Evolutionary conservation across 2,329 filamentous ascomycete species (phyloP).

Genomic region (Atkinsonella texensis): DNA sequence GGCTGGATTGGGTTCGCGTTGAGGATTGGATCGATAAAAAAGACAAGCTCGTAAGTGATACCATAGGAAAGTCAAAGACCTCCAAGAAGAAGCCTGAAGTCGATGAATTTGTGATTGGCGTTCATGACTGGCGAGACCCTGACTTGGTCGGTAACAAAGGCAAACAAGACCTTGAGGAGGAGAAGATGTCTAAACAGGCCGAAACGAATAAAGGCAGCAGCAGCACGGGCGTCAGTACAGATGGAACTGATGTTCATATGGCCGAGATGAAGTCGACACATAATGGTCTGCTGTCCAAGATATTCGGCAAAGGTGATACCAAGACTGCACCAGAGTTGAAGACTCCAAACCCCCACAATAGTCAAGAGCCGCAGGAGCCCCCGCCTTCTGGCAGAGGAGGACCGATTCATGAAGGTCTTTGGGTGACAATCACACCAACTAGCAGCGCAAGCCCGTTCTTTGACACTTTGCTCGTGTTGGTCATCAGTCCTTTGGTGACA

Average conservation of each 20-base stretch:
- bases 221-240: background rate
- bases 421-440: constrained; percentile 91
- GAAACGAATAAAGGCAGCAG: constrained; percentile 1
- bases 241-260: background rate
- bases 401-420: constrained; percentile 55
- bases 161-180: constrained; percentile 5
- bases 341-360: constrained; percentile 13
- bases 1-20: constrained; percentile 59
- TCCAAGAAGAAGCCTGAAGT: constrained; percentile 4
- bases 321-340: constrained; percentile 11
- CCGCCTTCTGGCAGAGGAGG: constrained; percentile 3
- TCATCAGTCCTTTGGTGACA: constrained; percentile 86
- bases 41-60: constrained; percentile 30
- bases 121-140: constrained; percentile 77
- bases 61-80: constrained; percentile 17
- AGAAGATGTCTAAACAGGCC: background rate
- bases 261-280: constrained; percentile 24
- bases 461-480: constrained; percentile 90
- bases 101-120: constrained; percentile 63
- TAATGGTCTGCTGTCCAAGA: constrained; percentile 33
- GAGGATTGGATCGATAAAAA: constrained; percentile 53
- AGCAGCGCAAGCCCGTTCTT: constrained; percentile 88
- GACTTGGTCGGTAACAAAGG: constrained; percentile 28
- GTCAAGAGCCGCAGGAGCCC: constrained; percentile 5
- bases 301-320: constrained; percentile 35